Evolutionary conservation across 1,139 yeast genomes (phyloP), one percentile per base, ranked within the genome.

Genomic region (Magnusiomyces sp.): DNA sequence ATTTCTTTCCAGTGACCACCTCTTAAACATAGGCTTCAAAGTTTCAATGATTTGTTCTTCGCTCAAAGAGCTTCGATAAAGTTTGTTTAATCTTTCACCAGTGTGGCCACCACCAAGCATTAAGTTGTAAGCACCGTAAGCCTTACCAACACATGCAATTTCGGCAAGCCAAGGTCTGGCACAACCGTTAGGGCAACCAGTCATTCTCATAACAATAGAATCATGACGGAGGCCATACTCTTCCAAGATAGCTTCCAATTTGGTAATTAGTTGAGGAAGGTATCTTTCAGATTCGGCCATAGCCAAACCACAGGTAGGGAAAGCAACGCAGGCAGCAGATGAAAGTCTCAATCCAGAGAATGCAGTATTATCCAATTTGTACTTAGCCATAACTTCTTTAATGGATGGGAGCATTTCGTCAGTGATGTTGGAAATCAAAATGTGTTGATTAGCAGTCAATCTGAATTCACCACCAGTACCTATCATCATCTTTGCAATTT

Each of bases 171-270:
- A 92, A 20, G 97, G 97, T 68, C 98, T 81, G 29, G 98, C 92
- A 75, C 98, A 92, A 58, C 97, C 98, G 67, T 92, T 92, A 52
- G 97, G 97, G 76, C 98, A 92, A 55, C 98, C 98, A 42, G 97
- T 89, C 97, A 92, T 90, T 72, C 98, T 81, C 95, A 92, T 86
- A 33, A 89, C 95, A 58, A 92, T 78, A 6, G 95, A 82, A 67
- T 92, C 97, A 64, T 89, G 96, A 66, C 96, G 84, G 60, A 92
- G 77, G 5, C 98, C 98, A 58, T 81, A 81, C 62, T 89, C 95
- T 68, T 90, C 97, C 55, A 92, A 74, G 6, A 89, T 81, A 13
- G 73, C 79, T 69, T 92, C 98, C 54, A 92, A 72, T 69, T 88
- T 87, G 57, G 82, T 70, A 58, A 92, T 79, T 60, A 92, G 76